phyloP scores from a whole-genome alignment of 1,284 basidiomycete genomes.

The Cryptococcus depauperatus region DNA sequence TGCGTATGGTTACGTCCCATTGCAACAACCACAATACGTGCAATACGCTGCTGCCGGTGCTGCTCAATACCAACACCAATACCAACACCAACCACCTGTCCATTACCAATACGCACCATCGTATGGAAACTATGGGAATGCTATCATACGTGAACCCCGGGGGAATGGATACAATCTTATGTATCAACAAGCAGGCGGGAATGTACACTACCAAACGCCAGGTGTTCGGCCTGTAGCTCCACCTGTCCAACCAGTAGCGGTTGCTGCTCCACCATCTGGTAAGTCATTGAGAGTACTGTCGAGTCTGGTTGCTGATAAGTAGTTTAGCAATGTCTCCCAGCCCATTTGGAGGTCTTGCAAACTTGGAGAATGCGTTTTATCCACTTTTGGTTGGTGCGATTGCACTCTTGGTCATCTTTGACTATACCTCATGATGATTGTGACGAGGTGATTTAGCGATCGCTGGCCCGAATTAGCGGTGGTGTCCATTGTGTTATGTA shows the following conservation, averaged over 20 bases:
- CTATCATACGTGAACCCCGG: background rate
- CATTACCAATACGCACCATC: background rate
- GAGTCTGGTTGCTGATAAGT: background rate
- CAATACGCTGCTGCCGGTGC: background rate
- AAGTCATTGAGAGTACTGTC: background rate
- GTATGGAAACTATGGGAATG: background rate
- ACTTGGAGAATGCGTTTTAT: slow-evolving; percentile 38
- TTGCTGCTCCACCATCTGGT: background rate
- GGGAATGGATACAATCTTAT: background rate
- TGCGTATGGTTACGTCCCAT: background rate
- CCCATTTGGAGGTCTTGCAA: slow-evolving; percentile 20
- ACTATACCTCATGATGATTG: slow-evolving; percentile 33
- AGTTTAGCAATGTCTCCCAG: background rate
- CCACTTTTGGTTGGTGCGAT: slow-evolving; percentile 39
- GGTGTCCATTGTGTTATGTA: background rate
- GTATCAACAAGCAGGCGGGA: background rate
- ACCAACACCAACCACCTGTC: background rate
- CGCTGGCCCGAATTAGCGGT: no score
- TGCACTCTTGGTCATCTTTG: slow-evolving; percentile 37
- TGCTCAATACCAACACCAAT: slow-evolving; percentile 1
- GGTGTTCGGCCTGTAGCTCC: background rate
- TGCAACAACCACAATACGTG: background rate
- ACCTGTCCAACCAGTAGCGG: background rate
- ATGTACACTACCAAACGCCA: background rate
- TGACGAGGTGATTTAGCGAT: no score